A percentile compares a stretch with the other conserved stretches of the same genome.
These are phyloP conservation scores for Raphidocelis subcapitata DNA, from an alignment of 139 green algal species.

Conservation along the genomic window DNA sequence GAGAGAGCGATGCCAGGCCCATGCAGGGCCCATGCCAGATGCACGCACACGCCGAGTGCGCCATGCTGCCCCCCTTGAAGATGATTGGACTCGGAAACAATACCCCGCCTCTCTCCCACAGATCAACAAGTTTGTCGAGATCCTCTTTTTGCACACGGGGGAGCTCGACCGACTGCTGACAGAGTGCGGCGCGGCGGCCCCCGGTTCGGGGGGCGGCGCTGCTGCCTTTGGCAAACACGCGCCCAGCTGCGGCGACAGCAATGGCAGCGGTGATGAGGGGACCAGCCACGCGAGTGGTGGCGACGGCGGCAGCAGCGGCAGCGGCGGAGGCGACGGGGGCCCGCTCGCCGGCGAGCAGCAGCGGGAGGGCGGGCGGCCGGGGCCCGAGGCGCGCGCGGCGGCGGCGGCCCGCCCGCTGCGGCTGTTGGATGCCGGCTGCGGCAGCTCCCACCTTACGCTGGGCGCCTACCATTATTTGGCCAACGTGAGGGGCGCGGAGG, in stretches of 20 bases:
- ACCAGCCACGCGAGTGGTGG: no score
- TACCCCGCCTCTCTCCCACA: conserved; percentile 46
- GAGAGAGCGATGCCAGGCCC: not conserved
- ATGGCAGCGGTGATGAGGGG: no score
- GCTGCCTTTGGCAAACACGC: not conserved
- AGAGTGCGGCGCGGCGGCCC: conserved; percentile 3
- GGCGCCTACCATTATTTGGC: conserved; percentile 54
- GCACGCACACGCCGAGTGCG: not conserved
- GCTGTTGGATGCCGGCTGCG: conserved; percentile 64
- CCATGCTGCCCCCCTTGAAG: not conserved
- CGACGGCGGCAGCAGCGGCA: no score
- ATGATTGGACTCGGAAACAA: not conserved
- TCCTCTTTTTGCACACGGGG: conserved; percentile 45
- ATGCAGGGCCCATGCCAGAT: not conserved
- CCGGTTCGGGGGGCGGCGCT: not conserved
- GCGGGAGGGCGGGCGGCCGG: no score
- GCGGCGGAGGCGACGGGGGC: no score
- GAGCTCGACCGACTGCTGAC: conserved; percentile 19
- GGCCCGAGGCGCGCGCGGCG: not conserved
- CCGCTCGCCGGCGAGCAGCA: no score
- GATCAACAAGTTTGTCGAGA: conserved; percentile 63
- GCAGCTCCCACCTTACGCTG: conserved; percentile 61
- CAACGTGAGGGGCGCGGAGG: conserved; percentile 22
- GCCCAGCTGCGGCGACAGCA: not conserved
- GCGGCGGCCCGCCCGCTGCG: conserved; percentile 8